Evolutionary conservation across 176 grass and related monocot species (phyloP), one percentile per base, ranked within the genome.

Genomic region (Olyra latifolia): DNA sequence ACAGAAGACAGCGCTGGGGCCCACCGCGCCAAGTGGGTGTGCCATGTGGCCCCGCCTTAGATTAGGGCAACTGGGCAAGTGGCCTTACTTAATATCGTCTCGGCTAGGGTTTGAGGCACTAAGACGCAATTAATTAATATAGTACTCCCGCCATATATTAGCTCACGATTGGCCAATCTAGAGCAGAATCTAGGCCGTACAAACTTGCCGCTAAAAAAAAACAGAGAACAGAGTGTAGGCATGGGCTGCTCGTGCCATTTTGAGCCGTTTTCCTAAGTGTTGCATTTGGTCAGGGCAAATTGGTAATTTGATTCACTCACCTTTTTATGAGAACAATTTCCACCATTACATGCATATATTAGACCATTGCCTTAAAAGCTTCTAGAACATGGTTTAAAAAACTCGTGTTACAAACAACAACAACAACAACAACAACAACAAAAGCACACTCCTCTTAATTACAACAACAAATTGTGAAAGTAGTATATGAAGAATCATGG

Each of bases 41-140:
- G 27, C 52, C 60, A 68, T 48, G 29, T 32, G 43, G 62, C 13
- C 24, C 52, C 3, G 16, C 19, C 44, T 5, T 76, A 16, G 53
- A 70, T 80, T 70, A 85, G 68, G 45, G 29, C 87, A 84, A 85
- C 47, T 89, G 68, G 45, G 29, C 87, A 84, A 85, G 57, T 89
- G 71, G 27, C 48, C 23, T 72, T 70, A 35, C 46, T 52, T 47
- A 27, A 46, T 24, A 43, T 43, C 45, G 73, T 47, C 75, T 22
- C 62, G 14, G 24, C 57, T 75, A 84, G 69, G 87, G 87, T 45
- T 84, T 61, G 32, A 45, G 12, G 0, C 30, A 10, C 52, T 15
- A 88, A 59, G 24, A 69, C n/a, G 13, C 17, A 74, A 74, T 38
- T 80, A 20, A 48, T 75, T 80, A 20, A 48, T 75, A 16, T 24